These are phyloP conservation scores for Entomortierella lignicola DNA, from an alignment of 192 early-diverging fungal genomes.

Conservation along the genomic window DNA sequence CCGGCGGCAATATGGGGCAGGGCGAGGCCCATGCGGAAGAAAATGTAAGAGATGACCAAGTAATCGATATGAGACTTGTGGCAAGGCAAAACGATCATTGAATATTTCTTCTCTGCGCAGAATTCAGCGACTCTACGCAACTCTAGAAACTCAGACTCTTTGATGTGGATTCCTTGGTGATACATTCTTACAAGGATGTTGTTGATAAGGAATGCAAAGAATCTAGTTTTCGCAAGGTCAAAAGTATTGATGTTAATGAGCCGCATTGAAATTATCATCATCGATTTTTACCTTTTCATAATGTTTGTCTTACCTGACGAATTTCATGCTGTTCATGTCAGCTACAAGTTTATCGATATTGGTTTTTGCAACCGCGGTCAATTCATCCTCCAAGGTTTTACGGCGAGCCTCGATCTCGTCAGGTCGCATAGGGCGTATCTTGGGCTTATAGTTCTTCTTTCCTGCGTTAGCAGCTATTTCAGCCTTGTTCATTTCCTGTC, in stretches of 20 bases:
- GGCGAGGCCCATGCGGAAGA: slow-evolving; percentile 82
- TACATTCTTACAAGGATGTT: slow-evolving; percentile 83
- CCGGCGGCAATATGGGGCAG: slow-evolving; percentile 89
- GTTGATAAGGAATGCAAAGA: slow-evolving; percentile 78
- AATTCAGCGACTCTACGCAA: slow-evolving; percentile 65
- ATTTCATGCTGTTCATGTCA: slow-evolving; percentile 70
- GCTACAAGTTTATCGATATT: slow-evolving; percentile 70
- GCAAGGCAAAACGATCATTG: slow-evolving; percentile 82
- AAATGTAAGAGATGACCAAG: slow-evolving; percentile 81
- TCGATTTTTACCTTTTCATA: too few relatives aligned
- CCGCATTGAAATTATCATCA: background rate
- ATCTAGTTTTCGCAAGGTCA: slow-evolving; percentile 57
- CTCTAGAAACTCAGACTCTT: slow-evolving; percentile 80
- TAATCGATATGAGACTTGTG: slow-evolving; percentile 93
- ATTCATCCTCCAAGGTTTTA: slow-evolving; percentile 56
- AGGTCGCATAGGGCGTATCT: slow-evolving; percentile 38
- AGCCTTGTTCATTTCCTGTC: slow-evolving; percentile 48
- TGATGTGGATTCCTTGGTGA: slow-evolving; percentile 88
- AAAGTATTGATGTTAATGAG: slow-evolving; percentile 13
- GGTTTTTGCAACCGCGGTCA: slow-evolving; percentile 63
- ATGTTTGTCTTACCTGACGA: slow-evolving; percentile 64
- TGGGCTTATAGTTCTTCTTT: slow-evolving; percentile 53
- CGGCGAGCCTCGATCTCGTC: slow-evolving; percentile 47
- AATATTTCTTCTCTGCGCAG: slow-evolving; percentile 72
- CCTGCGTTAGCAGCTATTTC: slow-evolving; percentile 53